Conservation (phyloP, 495 filamentous ascomycete species). For the Aspergillus steynii region DNA sequence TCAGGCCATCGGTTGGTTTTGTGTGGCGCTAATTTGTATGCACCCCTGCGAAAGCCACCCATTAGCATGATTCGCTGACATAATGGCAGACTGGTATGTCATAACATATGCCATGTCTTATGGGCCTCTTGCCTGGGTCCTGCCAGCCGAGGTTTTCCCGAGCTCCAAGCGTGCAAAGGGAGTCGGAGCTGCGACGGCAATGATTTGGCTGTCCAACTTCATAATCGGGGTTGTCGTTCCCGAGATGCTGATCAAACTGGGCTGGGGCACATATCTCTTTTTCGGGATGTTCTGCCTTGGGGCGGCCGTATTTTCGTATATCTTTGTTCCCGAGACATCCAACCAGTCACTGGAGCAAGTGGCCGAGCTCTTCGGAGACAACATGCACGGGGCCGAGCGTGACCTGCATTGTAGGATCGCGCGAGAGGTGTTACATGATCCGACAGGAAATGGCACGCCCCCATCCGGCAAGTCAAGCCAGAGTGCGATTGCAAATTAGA, state of each 20-base stretch:
- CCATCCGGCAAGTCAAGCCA: too few species aligned
- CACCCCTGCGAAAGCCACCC: background rate
- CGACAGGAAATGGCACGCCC: too few species aligned
- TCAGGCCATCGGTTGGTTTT: conserved; percentile 22
- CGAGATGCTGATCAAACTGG: conserved; percentile 17
- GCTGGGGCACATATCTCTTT: conserved; percentile 20
- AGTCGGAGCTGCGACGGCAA: conserved; percentile 19
- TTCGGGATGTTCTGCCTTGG: conserved; percentile 17
- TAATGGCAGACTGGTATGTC: conserved; percentile 17
- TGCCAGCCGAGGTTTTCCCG: conserved; percentile 26
- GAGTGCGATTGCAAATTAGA: too few species aligned
- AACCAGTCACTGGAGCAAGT: conserved; percentile 21
- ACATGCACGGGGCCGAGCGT: background rate
- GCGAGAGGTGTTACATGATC: background rate
- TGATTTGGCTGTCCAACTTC: conserved; percentile 18
- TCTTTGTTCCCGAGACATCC: conserved; percentile 21
- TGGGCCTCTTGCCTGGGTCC: conserved; percentile 22
- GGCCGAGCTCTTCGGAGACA: conserved; percentile 1
- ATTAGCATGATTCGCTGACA: conserved; percentile 5
- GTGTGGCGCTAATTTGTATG: conserved; percentile 21
- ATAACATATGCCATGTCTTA: conserved; percentile 20
- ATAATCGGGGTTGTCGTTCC: conserved; percentile 17
- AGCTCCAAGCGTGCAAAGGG: conserved; percentile 24
- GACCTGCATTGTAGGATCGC: background rate
- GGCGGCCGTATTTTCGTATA: conserved; percentile 16